Evolutionary conservation across 2,329 filamentous ascomycete genomes (phyloP), one percentile per base, ranked within the genome.

Genomic region (Trichoderma polysporum): DNA sequence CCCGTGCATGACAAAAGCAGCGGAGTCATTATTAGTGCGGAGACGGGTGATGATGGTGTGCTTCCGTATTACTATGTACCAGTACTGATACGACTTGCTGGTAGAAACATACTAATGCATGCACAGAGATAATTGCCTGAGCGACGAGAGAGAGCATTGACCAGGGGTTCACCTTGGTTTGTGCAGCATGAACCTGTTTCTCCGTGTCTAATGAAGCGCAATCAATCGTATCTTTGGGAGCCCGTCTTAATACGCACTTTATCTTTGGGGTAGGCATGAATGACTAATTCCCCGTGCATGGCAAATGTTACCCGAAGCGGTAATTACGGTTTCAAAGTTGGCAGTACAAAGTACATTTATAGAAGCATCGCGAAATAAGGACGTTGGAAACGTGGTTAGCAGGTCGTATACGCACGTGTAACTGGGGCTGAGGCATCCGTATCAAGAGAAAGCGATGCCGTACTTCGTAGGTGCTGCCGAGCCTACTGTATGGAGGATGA

Each of bases 81-180:
- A 25, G 56, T n/a, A n/a, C 33, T 62, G 47, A 53, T 52, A 17
- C 19, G 13, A 35, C 27, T 47, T 25, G 31, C 39, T 25, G 17
- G 37, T 50, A 52, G 22, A 29, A 29, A 31, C 8, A 31, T 52
- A 15, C 47, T 50, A 15, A 19, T n/a, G 5, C 52, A 35, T 35
- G 33, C 31, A 8, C 29, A 33, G 22, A 25, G 53, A 50, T 58
- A 35, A 54, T 54, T 54, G 62, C 41, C 49, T 47, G 25, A 56
- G 50, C 50, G 49, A 58, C 41, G 19, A 17, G 52, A n/a, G 52
- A n/a, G 19, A 45, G 61, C 62, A 57, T 58, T 35, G 41, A 31
- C 52, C 62, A 57, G 41, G 31, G 53, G 62, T 58, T 65, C 52
- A 27, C n/a, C n/a, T 53, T 45, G 35, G 39, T 19, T 60, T 47